These are phyloP conservation scores for Fusarium sp. DNA, from an alignment of 2,329 filamentous ascomycete species.

Conservation along the genomic window DNA sequence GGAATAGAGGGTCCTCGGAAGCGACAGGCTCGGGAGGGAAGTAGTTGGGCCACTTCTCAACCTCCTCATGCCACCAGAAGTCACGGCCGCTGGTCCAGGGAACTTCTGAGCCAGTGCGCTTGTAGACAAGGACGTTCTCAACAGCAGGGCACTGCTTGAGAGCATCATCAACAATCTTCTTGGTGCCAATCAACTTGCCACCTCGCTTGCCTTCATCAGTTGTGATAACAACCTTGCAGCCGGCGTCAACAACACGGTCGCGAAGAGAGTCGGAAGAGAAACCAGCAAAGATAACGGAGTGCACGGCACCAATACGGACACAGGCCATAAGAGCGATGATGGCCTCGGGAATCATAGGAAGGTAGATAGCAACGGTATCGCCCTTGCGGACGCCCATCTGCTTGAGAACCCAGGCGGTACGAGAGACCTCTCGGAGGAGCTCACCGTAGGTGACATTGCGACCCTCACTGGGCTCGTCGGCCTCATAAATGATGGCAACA, in stretches of 20 bases:
- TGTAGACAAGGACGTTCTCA: slow-evolving; percentile 87
- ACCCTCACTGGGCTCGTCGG: slow-evolving; percentile 88
- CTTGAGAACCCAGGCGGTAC: slow-evolving; percentile 87
- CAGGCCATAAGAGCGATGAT: slow-evolving; percentile 92
- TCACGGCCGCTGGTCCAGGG: slow-evolving; percentile 92
- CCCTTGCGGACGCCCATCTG: slow-evolving; percentile 97
- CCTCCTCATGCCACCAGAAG: slow-evolving; percentile 98
- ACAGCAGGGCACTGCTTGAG: slow-evolving; percentile 96
- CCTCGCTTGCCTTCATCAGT: slow-evolving; percentile 98
- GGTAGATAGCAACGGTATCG: slow-evolving; percentile 95
- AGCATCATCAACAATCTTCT: slow-evolving; percentile 99
- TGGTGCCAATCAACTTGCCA: slow-evolving; percentile 96
- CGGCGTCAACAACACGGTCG: slow-evolving; percentile 91
- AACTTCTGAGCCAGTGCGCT: slow-evolving; percentile 92
- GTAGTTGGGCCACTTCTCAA: slow-evolving; percentile 95
- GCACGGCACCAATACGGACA: slow-evolving; percentile 90
- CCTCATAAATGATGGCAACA: slow-evolving; percentile 98
- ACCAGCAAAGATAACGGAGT: slow-evolving; percentile 97
- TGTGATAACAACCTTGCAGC: slow-evolving; percentile 95
- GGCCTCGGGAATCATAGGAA: slow-evolving; percentile 99
- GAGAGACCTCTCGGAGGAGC: slow-evolving; percentile 91
- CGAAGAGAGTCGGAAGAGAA: slow-evolving; percentile 97
- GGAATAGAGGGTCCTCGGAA: slow-evolving; percentile 95
- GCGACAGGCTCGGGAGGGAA: slow-evolving; percentile 88
- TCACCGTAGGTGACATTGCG: slow-evolving; percentile 93